Evolutionary conservation across 1,139 yeast species (phyloP), one percentile per base, ranked within the genome.

Genomic region (Lodderomyces jiufengensis): DNA sequence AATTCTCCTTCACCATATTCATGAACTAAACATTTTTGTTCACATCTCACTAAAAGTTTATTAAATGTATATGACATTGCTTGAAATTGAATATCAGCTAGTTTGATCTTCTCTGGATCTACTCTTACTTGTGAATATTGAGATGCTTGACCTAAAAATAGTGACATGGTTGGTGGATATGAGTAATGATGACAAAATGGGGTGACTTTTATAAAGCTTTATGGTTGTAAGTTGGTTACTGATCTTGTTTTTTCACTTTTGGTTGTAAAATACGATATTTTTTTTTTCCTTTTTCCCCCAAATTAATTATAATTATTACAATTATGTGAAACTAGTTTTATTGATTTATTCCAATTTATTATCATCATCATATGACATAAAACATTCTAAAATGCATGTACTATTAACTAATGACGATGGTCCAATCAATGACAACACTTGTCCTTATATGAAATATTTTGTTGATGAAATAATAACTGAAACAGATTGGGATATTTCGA

Each of bases 331-430:
- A 36, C 11, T 14, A 3, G 29, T 14, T 15, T 13, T 4, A 24
- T 25, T 24, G 13, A 14, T 25, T 32, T 34, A 29, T 22, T 22
- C 27, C 25, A 21, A 26, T 9, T 16, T 18, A 11, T 26, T 31
- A 16, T 30, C 13, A 24, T 24, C 23, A 11, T 23, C 20, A 14
- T 20, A 15, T 10, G 2, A 9, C 27, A 25, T 7, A 25, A 25
- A 8, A 12, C 16, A n/a, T 13, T 10, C 24, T 8, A 12, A 18
- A 28, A 70, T 70, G 76, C 75, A 69, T 46, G 56, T 70, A 21
- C 59, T 70, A 33, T 59, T 90, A 36, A 88, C 96, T 16, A 92
- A 92, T 60, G 98, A 92, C 59, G 98, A 92, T 54, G 98, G 98
- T 20, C 97, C 97, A 1, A 80, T 94, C 48, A 79, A 84, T 49